These are phyloP conservation scores for Wickerhamomyces ciferrii DNA, from an alignment of 805 yeast species.

Conservation along the genomic window DNA sequence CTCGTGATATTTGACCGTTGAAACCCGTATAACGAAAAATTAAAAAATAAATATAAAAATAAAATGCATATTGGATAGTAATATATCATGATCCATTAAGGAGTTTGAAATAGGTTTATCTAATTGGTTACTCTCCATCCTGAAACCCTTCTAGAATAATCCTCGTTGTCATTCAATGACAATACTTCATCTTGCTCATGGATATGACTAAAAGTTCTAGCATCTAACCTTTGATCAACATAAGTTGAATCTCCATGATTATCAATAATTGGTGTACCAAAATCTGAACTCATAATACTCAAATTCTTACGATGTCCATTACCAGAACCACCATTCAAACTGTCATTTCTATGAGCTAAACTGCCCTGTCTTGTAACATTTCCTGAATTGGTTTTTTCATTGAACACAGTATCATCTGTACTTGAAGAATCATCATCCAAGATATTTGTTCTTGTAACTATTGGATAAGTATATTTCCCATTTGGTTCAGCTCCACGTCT, in stretches of 20 bases:
- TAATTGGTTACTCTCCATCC: slow-evolving; percentile 29
- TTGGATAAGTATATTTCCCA: not conserved
- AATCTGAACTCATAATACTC: slow-evolving; percentile 4
- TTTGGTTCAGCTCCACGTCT: not conserved
- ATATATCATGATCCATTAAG: no score
- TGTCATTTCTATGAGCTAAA: not conserved
- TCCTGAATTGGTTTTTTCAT: not conserved
- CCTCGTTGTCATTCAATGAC: slow-evolving; percentile 42
- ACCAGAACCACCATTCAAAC: not conserved
- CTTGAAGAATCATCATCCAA: slow-evolving; percentile 9
- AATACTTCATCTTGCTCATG: slow-evolving; percentile 21
- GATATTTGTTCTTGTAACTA: not conserved
- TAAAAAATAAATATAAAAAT: no score
- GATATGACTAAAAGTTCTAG: slow-evolving; percentile 21
- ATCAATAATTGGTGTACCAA: slow-evolving; percentile 18
- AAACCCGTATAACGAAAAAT: no score
- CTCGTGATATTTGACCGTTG: no score
- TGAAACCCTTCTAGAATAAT: slow-evolving; percentile 43
- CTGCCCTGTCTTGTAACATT: not conserved
- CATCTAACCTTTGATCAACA: slow-evolving; percentile 36
- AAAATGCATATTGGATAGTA: no score
- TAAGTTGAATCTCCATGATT: slow-evolving; percentile 18
- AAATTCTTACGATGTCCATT: slow-evolving; percentile 1
- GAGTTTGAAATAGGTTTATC: not conserved
- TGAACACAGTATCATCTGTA: slow-evolving; percentile 6